Evolutionary conservation across 2,329 filamentous ascomycete species (phyloP), one percentile per base, ranked within the genome.

Genomic region (Diplodia intermedia): DNA sequence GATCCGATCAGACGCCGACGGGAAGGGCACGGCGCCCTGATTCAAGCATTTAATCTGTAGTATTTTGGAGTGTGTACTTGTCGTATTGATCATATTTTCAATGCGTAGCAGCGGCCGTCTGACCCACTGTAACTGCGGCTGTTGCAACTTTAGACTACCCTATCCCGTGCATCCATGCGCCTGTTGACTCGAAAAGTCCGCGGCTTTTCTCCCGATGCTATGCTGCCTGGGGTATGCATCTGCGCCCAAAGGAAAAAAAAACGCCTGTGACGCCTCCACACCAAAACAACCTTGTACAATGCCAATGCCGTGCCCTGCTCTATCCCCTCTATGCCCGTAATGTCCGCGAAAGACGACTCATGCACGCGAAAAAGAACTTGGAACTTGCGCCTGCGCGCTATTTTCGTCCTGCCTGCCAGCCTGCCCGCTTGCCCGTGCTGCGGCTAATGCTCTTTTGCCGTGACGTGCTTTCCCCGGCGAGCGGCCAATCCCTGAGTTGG

Each of bases 221-320:
- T 67, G 65, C 65, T 67, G 65, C 54, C 65, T 67, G 55, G 54
- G 54, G 65, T 55, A 65, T 63, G 50, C 65, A 43, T 56, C 38
- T 57, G 53, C 65, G 65, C 65, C 65, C 31, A 50, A 66, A 55
- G 56, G 56, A 66, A 33, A 50, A 66, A 66, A 55, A 66, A 66
- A 66, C 65, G 65, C 65, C 65, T 60, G 55, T 67, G 65, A 66
- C 65, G 65, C 65, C 65, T 66, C 65, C 65, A 66, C 65, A 38
- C 53, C 65, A 55, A 52, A 63, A 63, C 60, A 63, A 63, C 53
- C 65, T 66, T 66, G 53, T 55, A 66, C 65, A 57, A 66, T 66
- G 65, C 65, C 65, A 57, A 66, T 66, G 65, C 65, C 63, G 52
- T 56, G 63, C 52, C 63, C 57, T 53, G 31, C 23, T 29, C 65